phyloP scores from a whole-genome alignment of 2,329 filamentous ascomycete species.

The Hymenoscyphus albidus region DNA sequence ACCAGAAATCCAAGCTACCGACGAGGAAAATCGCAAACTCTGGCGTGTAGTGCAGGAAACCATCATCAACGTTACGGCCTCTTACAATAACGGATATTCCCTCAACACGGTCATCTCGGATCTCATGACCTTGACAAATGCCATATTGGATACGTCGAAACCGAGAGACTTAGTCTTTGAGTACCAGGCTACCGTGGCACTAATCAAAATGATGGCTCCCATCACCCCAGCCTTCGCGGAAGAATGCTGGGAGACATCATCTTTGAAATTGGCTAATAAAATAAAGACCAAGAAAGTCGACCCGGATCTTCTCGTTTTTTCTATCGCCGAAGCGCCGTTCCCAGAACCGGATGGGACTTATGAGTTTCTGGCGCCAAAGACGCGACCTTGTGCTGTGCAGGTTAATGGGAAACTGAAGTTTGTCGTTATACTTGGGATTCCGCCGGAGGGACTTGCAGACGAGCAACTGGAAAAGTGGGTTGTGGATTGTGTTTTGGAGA shows the following conservation, averaged over 20 bases:
- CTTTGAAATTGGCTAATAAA: constrained; percentile 36
- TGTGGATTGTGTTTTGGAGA: constrained; percentile 55
- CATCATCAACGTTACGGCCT: constrained; percentile 62
- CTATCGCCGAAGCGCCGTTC: constrained; percentile 51
- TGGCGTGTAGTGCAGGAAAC: constrained; percentile 66
- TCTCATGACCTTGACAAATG: constrained; percentile 76
- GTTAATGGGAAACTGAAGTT: constrained; percentile 76
- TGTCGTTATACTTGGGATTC: constrained; percentile 58
- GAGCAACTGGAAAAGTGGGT: constrained; percentile 56
- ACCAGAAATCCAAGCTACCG: background rate
- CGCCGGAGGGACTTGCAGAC: constrained; percentile 40
- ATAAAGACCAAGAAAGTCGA: background rate
- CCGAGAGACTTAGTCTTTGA: constrained; percentile 19
- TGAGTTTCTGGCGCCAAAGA: constrained; percentile 47
- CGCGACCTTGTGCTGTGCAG: constrained; percentile 63
- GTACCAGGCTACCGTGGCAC: constrained; percentile 47
- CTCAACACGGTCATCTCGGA: constrained; percentile 83
- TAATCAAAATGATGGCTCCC: constrained; percentile 72
- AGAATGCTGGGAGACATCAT: constrained; percentile 64
- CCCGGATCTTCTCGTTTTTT: background rate
- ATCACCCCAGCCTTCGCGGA: constrained; percentile 77
- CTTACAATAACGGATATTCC: constrained; percentile 67
- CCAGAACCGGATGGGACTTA: constrained; percentile 52
- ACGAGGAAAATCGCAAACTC: constrained; percentile 36
- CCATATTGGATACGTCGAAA: constrained; percentile 43